Evolutionary conservation across 495 filamentous ascomycete genomes (phyloP).

Genomic region (Podospora bellae-mahoneyi): DNA sequence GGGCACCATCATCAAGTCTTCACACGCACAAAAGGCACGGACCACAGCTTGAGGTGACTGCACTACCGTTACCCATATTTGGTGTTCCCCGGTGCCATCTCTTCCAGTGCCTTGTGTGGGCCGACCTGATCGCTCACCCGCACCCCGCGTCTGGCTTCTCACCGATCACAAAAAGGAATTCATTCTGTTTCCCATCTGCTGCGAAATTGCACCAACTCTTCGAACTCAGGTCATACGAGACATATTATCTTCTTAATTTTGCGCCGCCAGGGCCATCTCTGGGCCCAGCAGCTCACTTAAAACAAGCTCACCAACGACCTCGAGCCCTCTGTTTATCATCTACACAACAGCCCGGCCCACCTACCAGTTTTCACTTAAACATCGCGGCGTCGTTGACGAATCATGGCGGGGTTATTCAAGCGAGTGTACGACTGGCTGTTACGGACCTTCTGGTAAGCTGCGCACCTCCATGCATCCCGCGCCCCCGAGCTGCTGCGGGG

Average conservation of each 20-base stretch:
- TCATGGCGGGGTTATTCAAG: slow-evolving; percentile 59
- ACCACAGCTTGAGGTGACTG: slow-evolving; percentile 29
- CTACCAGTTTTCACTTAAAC: neutral
- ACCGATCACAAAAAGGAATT: slow-evolving; percentile 28
- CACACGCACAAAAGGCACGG: slow-evolving; percentile 33
- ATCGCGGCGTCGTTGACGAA: slow-evolving; percentile 7
- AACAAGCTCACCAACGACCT: slow-evolving; percentile 23
- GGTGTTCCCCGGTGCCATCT: slow-evolving; percentile 32
- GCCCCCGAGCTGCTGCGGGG: slow-evolving; percentile 22
- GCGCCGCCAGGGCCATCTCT: slow-evolving; percentile 27
- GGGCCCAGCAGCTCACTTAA: slow-evolving; percentile 41
- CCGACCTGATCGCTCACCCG: slow-evolving; percentile 29
- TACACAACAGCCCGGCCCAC: slow-evolving; percentile 13
- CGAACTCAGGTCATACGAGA: slow-evolving; percentile 43
- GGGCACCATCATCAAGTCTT: slow-evolving; percentile 24
- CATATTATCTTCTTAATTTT: slow-evolving; percentile 45
- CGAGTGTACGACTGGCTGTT: slow-evolving; percentile 97
- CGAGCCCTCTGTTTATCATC: slow-evolving; percentile 22
- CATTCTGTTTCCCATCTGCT: slow-evolving; percentile 27
- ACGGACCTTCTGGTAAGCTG: slow-evolving; percentile 92
- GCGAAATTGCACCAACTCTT: slow-evolving; percentile 30
- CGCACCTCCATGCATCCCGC: slow-evolving; percentile 4
- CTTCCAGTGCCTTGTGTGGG: slow-evolving; percentile 12
- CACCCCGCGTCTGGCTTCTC: slow-evolving; percentile 27
- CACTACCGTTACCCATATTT: slow-evolving; percentile 30